Evolutionary conservation across 306 rosid genomes (phyloP).

Genomic region (Acacia melanoxylon): DNA sequence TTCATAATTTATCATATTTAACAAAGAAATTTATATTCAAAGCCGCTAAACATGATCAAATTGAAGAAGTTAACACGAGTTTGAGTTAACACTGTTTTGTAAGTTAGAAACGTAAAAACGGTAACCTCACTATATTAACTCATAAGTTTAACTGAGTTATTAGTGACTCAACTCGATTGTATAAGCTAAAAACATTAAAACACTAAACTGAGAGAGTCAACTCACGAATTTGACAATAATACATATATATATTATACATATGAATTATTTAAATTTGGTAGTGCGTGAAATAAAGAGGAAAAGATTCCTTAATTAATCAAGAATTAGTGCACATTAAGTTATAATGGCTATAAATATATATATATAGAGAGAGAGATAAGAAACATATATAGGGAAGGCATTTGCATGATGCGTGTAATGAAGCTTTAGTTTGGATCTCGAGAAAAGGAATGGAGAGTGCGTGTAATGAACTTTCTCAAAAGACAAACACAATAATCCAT

Average conservation of each 20-base stretch:
- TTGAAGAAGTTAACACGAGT: too few species aligned
- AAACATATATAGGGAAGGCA: not conserved
- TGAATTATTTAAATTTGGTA: not conserved
- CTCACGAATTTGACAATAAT: too few species aligned
- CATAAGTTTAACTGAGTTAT: too few species aligned
- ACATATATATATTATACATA: not conserved
- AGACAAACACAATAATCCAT: not conserved
- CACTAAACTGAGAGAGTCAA: too few species aligned
- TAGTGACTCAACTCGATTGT: too few species aligned
- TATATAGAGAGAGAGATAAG: not conserved
- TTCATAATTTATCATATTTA: too few species aligned
- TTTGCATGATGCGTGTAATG: not conserved
- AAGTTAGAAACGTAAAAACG: too few species aligned
- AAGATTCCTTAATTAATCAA: not conserved
- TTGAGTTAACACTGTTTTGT: too few species aligned
- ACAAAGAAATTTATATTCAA: too few species aligned
- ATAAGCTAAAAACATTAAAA: too few species aligned
- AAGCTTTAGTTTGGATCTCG: constrained; percentile 10
- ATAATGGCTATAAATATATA: not conserved
- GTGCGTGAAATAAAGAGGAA: not conserved
- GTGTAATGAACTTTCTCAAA: not conserved
- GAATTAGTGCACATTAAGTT: not conserved
- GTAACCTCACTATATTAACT: too few species aligned
- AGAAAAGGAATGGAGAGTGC: not conserved
- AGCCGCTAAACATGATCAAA: too few species aligned